Conservation (phyloP, 805 yeast species). For the Candida pseudoglaebosa region DNA sequence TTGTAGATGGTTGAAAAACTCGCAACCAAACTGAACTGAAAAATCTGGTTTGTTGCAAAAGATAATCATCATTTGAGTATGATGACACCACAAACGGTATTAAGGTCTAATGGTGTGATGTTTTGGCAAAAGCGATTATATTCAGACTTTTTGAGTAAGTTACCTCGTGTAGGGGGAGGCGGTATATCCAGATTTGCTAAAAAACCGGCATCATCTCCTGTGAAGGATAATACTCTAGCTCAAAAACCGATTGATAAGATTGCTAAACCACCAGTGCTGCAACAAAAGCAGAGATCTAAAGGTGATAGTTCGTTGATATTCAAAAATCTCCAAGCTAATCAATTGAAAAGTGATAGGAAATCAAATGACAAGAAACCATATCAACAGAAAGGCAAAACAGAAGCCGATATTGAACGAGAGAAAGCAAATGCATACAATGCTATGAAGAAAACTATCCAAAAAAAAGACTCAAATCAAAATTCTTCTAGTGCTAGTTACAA, state of each 20-base stretch:
- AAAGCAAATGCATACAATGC: conserved; percentile 3
- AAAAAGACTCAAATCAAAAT: neutral
- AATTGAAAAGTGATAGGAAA: conserved; percentile 1
- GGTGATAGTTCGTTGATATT: neutral
- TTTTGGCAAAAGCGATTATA: neutral
- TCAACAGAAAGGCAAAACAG: conserved; percentile 4
- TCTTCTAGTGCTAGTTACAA: neutral
- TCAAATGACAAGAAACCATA: conserved; percentile 8
- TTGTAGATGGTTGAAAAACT: neutral
- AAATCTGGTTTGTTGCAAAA: neutral
- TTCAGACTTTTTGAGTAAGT: conserved; percentile 18
- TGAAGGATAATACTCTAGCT: neutral
- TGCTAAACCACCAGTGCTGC: too few species aligned
- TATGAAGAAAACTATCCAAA: conserved; percentile 4
- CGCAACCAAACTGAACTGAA: neutral
- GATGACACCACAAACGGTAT: neutral
- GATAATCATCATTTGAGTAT: neutral
- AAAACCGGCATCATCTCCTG: conserved; percentile 3
- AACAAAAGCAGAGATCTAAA: neutral
- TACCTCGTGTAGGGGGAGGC: conserved; percentile 25
- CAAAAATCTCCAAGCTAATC: neutral
- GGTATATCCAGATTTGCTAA: conserved; percentile 17
- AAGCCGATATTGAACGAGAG: conserved; percentile 3
- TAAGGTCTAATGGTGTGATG: neutral
- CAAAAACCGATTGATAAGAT: neutral